Evolutionary conservation across 495 filamentous ascomycete genomes (phyloP).

Genomic region (Penicillium egyptiacum): DNA sequence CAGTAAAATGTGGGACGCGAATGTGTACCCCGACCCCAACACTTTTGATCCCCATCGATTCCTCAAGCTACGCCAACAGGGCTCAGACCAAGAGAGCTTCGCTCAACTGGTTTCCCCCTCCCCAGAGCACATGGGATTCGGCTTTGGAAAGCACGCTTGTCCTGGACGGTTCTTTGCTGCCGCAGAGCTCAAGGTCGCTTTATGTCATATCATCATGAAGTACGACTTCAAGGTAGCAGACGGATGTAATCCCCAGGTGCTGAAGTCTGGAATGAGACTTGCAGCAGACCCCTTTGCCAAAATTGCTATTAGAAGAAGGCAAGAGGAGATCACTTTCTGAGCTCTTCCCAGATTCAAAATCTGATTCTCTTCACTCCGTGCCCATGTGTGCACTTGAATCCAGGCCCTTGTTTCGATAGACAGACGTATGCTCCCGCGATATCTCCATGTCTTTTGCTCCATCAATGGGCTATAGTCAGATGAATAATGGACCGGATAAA

Average conservation of each 20-base stretch:
- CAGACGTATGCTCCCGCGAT: no score
- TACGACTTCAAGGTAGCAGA: conserved; percentile 47
- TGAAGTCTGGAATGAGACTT: conserved; percentile 3
- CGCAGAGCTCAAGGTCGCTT: conserved; percentile 41
- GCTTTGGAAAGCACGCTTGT: conserved; percentile 51
- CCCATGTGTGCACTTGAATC: no score
- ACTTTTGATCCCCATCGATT: conserved; percentile 45
- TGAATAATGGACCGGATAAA: no score
- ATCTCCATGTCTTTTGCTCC: no score
- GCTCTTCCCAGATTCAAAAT: background rate
- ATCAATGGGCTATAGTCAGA: no score
- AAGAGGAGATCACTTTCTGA: conserved; percentile 5
- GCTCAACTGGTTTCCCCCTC: conserved; percentile 41
- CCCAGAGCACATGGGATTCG: conserved; percentile 42
- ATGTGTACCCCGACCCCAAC: conserved; percentile 39
- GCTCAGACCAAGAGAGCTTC: conserved; percentile 28
- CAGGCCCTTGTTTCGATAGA: no score
- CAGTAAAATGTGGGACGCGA: conserved; percentile 29
- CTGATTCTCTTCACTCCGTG: no score
- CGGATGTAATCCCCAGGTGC: background rate
- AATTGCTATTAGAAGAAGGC: conserved; percentile 1
- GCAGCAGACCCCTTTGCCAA: conserved; percentile 3
- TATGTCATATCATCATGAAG: conserved; percentile 43
- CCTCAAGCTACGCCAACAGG: conserved; percentile 29
- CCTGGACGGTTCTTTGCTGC: conserved; percentile 51